Conservation (phyloP, 2,329 filamentous ascomycete genomes). For the Fusarium foetens region DNA sequence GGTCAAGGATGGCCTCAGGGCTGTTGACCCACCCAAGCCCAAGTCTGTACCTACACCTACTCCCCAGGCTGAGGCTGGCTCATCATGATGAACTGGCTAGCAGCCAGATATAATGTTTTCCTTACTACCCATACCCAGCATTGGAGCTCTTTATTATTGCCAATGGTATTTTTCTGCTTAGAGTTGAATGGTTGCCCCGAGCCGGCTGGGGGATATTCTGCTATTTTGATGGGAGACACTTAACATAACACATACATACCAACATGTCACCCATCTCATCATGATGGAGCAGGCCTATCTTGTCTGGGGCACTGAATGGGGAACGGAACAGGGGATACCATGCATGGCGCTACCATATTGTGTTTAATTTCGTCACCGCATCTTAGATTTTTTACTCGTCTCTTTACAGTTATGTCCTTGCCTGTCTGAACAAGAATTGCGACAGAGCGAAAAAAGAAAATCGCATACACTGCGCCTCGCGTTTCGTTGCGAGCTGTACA, state of each 20-base stretch:
- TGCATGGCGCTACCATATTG: conserved; percentile 22
- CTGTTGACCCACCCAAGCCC: not conserved
- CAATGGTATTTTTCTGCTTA: conserved; percentile 19
- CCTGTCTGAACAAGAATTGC: not conserved
- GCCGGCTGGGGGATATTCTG: conserved; percentile 23
- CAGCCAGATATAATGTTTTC: conserved; percentile 19
- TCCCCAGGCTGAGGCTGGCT: conserved; percentile 10
- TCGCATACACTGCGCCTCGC: not conserved
- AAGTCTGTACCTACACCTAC: conserved; percentile 11
- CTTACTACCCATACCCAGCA: conserved; percentile 10
- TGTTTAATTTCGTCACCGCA: conserved; percentile 33
- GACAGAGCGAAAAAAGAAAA: conserved; percentile 2
- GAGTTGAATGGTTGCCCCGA: conserved; percentile 13
- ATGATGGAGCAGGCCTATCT: conserved; percentile 18
- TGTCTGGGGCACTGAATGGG: conserved; percentile 13
- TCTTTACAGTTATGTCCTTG: not conserved
- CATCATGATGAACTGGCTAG: conserved; percentile 18
- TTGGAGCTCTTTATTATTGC: conserved; percentile 14
- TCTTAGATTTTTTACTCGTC: conserved; percentile 13
- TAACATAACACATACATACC: not conserved
- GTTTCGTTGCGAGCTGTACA: conserved; percentile 1
- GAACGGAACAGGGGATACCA: conserved; percentile 28
- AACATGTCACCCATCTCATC: conserved; percentile 1
- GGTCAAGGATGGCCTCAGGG: conserved; percentile 22
- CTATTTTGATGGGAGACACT: conserved; percentile 3